Evolutionary conservation across 2,329 filamentous ascomycete genomes (phyloP).

Genomic region (Passalora sequoiae): DNA sequence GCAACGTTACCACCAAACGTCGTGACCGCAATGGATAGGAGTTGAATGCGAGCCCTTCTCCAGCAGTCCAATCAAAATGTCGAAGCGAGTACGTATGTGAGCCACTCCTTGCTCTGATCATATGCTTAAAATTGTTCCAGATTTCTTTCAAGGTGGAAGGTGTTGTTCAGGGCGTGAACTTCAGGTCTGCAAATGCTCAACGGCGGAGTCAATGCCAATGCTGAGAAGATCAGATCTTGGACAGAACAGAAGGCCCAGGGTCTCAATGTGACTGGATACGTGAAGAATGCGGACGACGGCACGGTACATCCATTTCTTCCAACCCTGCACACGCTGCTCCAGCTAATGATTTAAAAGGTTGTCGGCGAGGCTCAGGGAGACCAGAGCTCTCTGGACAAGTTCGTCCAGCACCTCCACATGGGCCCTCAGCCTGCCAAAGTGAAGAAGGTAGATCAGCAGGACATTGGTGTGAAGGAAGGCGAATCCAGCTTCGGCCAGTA

Average conservation of each 20-base stretch:
- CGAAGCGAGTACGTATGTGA: constrained; percentile 12
- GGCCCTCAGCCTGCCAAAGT: constrained; percentile 71
- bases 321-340: not conserved
- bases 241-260: constrained; percentile 41
- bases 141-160: constrained; percentile 47
- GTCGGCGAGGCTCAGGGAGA: constrained; percentile 82
- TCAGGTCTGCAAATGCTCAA: constrained; percentile 35
- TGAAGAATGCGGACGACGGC: constrained; percentile 45
- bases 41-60: constrained; percentile 15
- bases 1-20: too few relatives aligned
- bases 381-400: constrained; percentile 58
- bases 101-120: not conserved
- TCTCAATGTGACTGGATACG: constrained; percentile 43
- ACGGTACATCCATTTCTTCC: constrained; percentile 33
- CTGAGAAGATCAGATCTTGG: constrained; percentile 32
- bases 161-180: constrained; percentile 49
- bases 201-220: not conserved
- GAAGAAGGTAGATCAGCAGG: constrained; percentile 64
- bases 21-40: too few relatives aligned
- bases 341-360: constrained; percentile 53
- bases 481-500: constrained; percentile 58
- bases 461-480: constrained; percentile 59
- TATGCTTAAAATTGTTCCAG: constrained; percentile 25
- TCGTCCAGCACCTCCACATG: constrained; percentile 68
- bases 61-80: constrained; percentile 13